Conservation (phyloP, 108 stramenopile genomes). For the Nannochloropsis gaditana region DNA sequence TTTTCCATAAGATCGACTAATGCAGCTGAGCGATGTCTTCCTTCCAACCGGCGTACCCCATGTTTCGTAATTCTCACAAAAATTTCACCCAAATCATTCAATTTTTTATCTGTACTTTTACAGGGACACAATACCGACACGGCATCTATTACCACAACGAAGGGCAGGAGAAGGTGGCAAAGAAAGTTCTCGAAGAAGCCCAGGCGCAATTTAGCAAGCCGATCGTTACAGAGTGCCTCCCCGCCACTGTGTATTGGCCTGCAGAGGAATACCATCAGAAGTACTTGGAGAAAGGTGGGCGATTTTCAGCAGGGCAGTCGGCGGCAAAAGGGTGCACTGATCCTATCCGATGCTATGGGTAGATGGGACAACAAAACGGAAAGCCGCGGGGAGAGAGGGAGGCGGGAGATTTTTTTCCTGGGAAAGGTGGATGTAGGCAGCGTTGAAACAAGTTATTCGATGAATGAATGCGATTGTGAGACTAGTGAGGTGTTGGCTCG, state of each 20-base stretch:
- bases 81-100: too few species aligned
- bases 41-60: too few species aligned
- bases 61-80: too few species aligned
- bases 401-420: neutral
- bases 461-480: too few species aligned
- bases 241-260: conserved; percentile 68
- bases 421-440: too few species aligned
- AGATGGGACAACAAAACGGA: neutral
- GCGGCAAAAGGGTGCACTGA: conserved; percentile 67
- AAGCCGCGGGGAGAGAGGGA: neutral
- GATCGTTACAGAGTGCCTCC: conserved; percentile 62
- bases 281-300: conserved; percentile 69
- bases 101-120: too few species aligned
- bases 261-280: conserved; percentile 79
- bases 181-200: conserved; percentile 5
- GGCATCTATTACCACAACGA: conserved; percentile 43
- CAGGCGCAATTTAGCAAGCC: conserved; percentile 41
- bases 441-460: too few species aligned
- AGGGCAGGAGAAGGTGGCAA: conserved; percentile 12
- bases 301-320: conserved; percentile 57
- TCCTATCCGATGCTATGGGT: conserved; percentile 59
- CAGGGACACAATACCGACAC: conserved; percentile 24
- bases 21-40: too few species aligned
- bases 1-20: too few species aligned
- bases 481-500: too few species aligned